Evolutionary conservation across 2,329 filamentous ascomycete species (phyloP), one percentile per base, ranked within the genome.

Genomic region (Dothidotthia symphoricarpi): DNA sequence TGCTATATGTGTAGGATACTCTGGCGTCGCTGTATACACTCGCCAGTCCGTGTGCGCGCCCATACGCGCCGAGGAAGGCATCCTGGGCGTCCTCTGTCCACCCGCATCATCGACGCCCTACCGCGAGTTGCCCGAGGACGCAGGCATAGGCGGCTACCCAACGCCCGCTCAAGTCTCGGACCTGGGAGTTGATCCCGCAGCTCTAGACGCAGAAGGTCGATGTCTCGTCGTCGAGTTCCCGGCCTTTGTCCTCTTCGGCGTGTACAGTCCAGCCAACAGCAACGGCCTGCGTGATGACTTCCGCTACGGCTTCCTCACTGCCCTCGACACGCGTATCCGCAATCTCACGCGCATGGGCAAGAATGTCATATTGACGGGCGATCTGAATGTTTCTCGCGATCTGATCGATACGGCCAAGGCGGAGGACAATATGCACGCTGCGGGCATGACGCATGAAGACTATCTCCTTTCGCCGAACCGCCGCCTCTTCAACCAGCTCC

Each of bases 11-110:
- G 25, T 27, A 95, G 89, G 93, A 16, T 98, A 97, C 63, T 95
- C 91, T 16, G 93, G 93, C 2, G 91, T 98, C 2, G 93, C 85
- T 3, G 88, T 98, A 24, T 98, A 96, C 69, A 96, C 90, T 1
- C 81, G 88, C n/a, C 93, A 86, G 61, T 77, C 85, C 3, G 83
- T 80, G 24, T 97, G 93, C 65, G 80, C 83, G 3, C 93, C 93
- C 0, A 86, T 96, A 16, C 81, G 85, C 43, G 91, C 90, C 3
- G 93, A 98, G 69, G 91, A 97, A 71, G 93, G 93, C n/a, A 75
- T 98, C 36, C 85, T 88, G 0, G 93, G 93, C 12, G 73, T 88
- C 4, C 77, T 96, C 11, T 83, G 78, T 29, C 80, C 84, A 5
- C 86, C 88, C 0, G 85, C 81, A 52, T 85, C 85, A 1, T 75